phyloP scores from a whole-genome alignment of 2,329 filamentous ascomycete genomes.

The Didymella pinodella region DNA sequence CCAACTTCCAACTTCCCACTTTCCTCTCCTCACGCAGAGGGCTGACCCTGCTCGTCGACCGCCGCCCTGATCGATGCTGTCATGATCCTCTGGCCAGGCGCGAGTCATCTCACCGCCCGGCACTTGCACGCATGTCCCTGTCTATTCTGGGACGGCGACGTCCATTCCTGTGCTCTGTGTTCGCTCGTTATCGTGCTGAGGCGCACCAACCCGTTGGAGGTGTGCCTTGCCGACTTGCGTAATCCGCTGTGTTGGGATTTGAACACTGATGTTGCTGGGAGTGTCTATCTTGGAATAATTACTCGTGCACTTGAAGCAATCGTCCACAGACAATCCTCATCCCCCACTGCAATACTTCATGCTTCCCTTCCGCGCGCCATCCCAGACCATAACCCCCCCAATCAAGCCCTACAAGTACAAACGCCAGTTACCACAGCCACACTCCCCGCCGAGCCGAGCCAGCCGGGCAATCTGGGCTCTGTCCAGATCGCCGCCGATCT shows the following conservation, averaged over 20 bases:
- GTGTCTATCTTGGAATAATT: too few relatives aligned
- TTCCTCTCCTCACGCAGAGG: constrained; percentile 26
- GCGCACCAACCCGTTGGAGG: constrained; percentile 8
- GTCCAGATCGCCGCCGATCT: background rate
- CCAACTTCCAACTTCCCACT: constrained; percentile 16
- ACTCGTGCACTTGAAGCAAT: too few relatives aligned
- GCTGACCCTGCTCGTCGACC: constrained; percentile 22
- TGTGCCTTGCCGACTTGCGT: constrained; percentile 11
- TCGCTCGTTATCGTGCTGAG: constrained; percentile 43
- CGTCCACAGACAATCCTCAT: too few relatives aligned
- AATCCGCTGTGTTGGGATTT: constrained; percentile 35
- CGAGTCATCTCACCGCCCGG: constrained; percentile 51
- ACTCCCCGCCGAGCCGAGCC: too few relatives aligned
- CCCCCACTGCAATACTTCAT: too few relatives aligned
- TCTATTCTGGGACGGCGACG: constrained; percentile 23
- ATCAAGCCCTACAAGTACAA: too few relatives aligned
- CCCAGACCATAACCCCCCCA: too few relatives aligned
- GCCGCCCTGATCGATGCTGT: constrained; percentile 34
- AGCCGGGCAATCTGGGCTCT: too few relatives aligned
- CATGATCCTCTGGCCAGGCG: constrained; percentile 38
- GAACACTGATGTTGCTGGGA: too few relatives aligned
- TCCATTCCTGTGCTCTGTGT: constrained; percentile 35
- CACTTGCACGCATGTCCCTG: constrained; percentile 34
- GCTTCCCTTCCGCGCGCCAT: too few relatives aligned
- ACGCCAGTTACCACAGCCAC: too few relatives aligned